Evolutionary conservation across 495 filamentous ascomycete genomes (phyloP).

Genomic region (Penicillium taxi): DNA sequence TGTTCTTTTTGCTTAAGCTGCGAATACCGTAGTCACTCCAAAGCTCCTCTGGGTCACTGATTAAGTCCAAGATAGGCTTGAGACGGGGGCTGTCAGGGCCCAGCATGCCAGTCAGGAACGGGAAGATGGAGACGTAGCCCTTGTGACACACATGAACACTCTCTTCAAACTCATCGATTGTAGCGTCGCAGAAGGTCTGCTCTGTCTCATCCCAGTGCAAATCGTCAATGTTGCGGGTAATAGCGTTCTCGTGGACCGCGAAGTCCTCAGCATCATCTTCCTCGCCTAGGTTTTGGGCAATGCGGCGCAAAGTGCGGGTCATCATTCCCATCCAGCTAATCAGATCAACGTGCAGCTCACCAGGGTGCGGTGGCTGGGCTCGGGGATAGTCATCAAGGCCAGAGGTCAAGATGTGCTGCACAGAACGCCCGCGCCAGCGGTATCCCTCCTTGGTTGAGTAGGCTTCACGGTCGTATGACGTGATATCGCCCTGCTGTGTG

Average conservation of each 20-base stretch:
- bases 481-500: constrained; percentile 86
- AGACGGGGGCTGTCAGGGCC: constrained; percentile 63
- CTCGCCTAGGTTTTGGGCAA: constrained; percentile 64
- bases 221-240: constrained; percentile 83
- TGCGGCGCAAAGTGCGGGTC: constrained; percentile 68
- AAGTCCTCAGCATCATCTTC: constrained; percentile 67
- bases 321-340: constrained; percentile 97
- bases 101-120: constrained; percentile 78
- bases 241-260: constrained; percentile 64
- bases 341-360: constrained; percentile 91
- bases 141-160: constrained; percentile 86
- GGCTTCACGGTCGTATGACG: constrained; percentile 78
- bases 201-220: constrained; percentile 80
- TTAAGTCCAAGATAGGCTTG: constrained; percentile 63
- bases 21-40: constrained; percentile 82
- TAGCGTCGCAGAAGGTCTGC: constrained; percentile 87
- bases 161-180: constrained; percentile 93
- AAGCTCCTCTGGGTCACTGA: constrained; percentile 73
- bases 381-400: constrained; percentile 95
- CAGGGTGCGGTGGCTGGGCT: constrained; percentile 91
- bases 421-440: constrained; percentile 88
- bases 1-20: constrained; percentile 76
- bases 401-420: constrained; percentile 80
- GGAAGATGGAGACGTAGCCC: constrained; percentile 91
- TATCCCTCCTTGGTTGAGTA: constrained; percentile 85